Evolutionary conservation across 805 yeast species (phyloP), one percentile per base, ranked within the genome.

Genomic region (Kuraishia molischiana): DNA sequence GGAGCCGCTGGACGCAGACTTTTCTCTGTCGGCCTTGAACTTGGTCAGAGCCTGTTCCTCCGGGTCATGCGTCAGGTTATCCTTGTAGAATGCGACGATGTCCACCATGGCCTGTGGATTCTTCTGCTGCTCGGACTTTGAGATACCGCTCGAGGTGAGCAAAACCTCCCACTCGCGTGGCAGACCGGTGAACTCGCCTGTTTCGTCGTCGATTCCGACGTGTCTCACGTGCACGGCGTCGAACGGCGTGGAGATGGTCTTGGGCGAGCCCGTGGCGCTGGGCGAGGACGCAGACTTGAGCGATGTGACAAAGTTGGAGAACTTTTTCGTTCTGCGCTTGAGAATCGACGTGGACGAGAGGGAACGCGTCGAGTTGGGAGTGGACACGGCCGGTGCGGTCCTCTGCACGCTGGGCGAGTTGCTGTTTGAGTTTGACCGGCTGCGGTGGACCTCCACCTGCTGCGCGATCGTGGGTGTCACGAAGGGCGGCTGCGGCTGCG

Each of bases 41-140:
- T 43, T 41, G 10, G 14, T 33, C 24, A 43, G 33, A 4, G 42
- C 42, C 33, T 38, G 42, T 10, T 43, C 44, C 10, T 43, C 44
- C 15, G 45, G 46, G 38, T 65, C 69, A 32, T 67, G 71, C 41
- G 63, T 62, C 32, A 66, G 71, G 6, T 62, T 53, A 46, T 78
- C 82, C 50, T 79, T 85, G 57, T 86, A 86, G 53, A 86, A 86
- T 32, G 85, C 86, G 20, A 86, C 86, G 42, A 85, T 87, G 51
- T 86, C 95, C 69, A 82, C 82, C 4, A 92, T 95, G 1, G 95
- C 96, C 56, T 85, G 89, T 2, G 97, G 96, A 58, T 92, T 85
- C 43, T 81, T 84, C 53, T 80, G 79, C 61, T 86, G 95, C 51
- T 92, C 98, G 44, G 75, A 82, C 44, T 74, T 77, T 4, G 95